Evolutionary conservation across 495 filamentous ascomycete genomes (phyloP), one percentile per base, ranked within the genome.

Genomic region (Penicillium paradoxum): DNA sequence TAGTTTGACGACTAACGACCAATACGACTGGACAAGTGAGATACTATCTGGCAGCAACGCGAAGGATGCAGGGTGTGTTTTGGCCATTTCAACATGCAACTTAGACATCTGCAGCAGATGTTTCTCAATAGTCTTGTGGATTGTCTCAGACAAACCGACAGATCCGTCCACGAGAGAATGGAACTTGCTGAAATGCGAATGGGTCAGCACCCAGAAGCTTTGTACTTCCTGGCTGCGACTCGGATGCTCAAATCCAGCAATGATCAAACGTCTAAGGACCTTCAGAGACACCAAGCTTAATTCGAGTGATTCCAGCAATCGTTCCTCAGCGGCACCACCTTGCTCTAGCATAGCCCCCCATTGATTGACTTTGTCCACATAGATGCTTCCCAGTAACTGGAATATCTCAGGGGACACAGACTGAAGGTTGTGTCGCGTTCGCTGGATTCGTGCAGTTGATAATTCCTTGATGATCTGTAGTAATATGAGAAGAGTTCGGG

Each of bases 21-120:
- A 97, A 64, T 96, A 97, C 13, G 83, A 80, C 39, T 78, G 81
- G 17, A 88, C 81, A 10, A 98, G 80, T 11, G 79, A 71, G 4
- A 92, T 72, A 27, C 89, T 89, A 54, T 88, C 82, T 2, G 90
- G 88, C 6, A 98, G 78, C 11, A 88, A 68, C 0, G 85, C 84
- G 70, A 96, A 97, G 24, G 88, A 85, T 5, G 84, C 83, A 9
- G 90, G 85, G 61, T 92, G 89, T 10, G 69, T 65, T 44, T 76
- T 76, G 4, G 85, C 81, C 86, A 97, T 92, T 36, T 90, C 83
- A 19, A 93, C 74, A 66, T 97, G 91, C 8, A 97, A 75, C 70
- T 98, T 97, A 10, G 92, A 83, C 41, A 96, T 83, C 64, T 96
- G 92, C 44, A 95, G 62, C 7, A 95, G 72, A 54, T 97, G 92